Evolutionary conservation across 2,329 filamentous ascomycete species (phyloP), one percentile per base, ranked within the genome.

Genomic region (Xylariales sp.): DNA sequence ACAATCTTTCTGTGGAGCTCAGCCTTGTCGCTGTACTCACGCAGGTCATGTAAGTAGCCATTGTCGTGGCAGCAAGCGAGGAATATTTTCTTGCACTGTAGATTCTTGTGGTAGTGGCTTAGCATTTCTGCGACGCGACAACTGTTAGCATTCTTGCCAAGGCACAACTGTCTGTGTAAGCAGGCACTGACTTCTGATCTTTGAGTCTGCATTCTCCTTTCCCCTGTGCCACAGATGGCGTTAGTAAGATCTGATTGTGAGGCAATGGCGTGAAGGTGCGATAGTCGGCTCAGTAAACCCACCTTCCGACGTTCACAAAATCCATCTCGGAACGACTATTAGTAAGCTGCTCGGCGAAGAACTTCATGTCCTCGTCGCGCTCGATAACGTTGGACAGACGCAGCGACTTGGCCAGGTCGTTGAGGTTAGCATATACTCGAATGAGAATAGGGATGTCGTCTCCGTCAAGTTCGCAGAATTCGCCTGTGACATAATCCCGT

Each of bases 41-140:
- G 57, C 31, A 61, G 57, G 43, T 61, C 58, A 31, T 42, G 58
- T 31, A 61, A 51, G 51, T 61, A 61, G 41, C 59, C 59, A 47
- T 59, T 61, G 47, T 61, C 59, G 31, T 61, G 59, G 45, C 59
- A 61, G 41, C 57, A 60, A 27, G 57, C 59, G 34, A 61, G 44
- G 46, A 59, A 61, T 40, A 61, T 54, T 45, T 54, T 58, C 49
- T 58, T 51, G 50, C 59, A 61, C 43, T 60, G 57, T 19, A 55
- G 37, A 37, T 57, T 61, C 51, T 50, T 57, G 44, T 58, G 44
- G 50, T 61, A 61, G 48, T 61, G 58, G 41, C 50, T 55, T 51
- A 61, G 57, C 51, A 60, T 52, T 31, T 56, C 58, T 60, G 29
- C 31, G 16, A 32, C 7, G n/a, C n/a, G 16, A 32, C 8, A 32